phyloP scores from a whole-genome alignment of 2,329 filamentous ascomycete species.

The Scedosporium aurantiacum region DNA sequence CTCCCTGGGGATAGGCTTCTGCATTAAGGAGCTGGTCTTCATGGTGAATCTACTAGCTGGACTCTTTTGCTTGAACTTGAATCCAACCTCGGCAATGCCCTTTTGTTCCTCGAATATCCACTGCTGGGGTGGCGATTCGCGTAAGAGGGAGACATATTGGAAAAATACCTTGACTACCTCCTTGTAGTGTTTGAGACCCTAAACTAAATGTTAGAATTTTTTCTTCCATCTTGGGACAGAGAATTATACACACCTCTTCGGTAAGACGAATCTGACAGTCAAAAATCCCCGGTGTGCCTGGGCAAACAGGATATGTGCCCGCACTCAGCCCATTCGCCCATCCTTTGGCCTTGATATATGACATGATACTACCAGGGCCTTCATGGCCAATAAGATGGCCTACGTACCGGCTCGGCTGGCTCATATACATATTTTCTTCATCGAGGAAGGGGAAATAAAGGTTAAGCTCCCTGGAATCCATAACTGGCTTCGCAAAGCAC shows the following conservation, averaged over 20 bases:
- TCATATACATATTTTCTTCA: slow-evolving; percentile 67
- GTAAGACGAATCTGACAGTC: slow-evolving; percentile 71
- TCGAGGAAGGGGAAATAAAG: slow-evolving; percentile 79
- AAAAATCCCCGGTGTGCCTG: slow-evolving; percentile 67
- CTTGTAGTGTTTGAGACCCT: slow-evolving; percentile 66
- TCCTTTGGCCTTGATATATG: slow-evolving; percentile 79
- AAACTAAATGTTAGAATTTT: slow-evolving; percentile 3
- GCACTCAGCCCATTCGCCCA: slow-evolving; percentile 79
- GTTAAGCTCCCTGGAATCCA: slow-evolving; percentile 71
- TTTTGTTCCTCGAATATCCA: slow-evolving; percentile 95
- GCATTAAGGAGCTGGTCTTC: slow-evolving; percentile 77
- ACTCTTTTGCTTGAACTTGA: slow-evolving; percentile 89
- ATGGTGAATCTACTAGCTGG: slow-evolving; percentile 84
- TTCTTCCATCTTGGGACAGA: neutral
- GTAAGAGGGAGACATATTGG: slow-evolving; percentile 81
- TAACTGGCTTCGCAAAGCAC: slow-evolving; percentile 82
- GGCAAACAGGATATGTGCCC: slow-evolving; percentile 64
- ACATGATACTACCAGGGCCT: slow-evolving; percentile 82
- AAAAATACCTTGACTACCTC: slow-evolving; percentile 78
- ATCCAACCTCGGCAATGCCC: slow-evolving; percentile 81
- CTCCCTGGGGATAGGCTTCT: slow-evolving; percentile 76
- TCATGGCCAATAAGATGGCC: slow-evolving; percentile 87
- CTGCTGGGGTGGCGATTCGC: slow-evolving; percentile 67
- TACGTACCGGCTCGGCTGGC: slow-evolving; percentile 75
- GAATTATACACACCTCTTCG: slow-evolving; percentile 51